Evolutionary conservation across 2,329 filamentous ascomycete genomes (phyloP).

Genomic region (Colletotrichum ledebouriae): DNA sequence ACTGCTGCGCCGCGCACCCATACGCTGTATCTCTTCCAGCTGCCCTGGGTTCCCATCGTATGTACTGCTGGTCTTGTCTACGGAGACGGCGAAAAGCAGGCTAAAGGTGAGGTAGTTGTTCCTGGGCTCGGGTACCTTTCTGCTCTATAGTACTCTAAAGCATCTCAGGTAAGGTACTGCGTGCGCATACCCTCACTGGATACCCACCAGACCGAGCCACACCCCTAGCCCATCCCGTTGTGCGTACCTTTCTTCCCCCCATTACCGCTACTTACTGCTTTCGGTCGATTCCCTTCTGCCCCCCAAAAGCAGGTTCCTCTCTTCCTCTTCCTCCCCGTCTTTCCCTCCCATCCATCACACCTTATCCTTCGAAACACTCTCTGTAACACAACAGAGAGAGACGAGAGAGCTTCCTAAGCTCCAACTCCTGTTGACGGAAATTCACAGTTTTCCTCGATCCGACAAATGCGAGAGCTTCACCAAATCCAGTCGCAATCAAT

Average conservation of each 20-base stretch:
- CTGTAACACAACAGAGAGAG: conserved; percentile 48
- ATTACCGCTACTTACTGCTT: conserved; percentile 43
- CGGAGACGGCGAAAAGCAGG: conserved; percentile 12
- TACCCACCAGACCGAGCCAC: conserved; percentile 42
- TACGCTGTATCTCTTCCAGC: conserved; percentile 1
- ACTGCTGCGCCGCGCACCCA: background rate
- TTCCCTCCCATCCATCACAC: conserved; percentile 42
- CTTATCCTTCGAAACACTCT: conserved; percentile 44
- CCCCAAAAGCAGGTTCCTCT: conserved; percentile 42
- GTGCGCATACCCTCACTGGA: conserved; percentile 11
- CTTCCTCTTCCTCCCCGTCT: conserved; percentile 46
- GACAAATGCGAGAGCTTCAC: conserved; percentile 38
- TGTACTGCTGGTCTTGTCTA: conserved; percentile 28
- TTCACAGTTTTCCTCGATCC: conserved; percentile 27
- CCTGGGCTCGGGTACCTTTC: conserved; percentile 18
- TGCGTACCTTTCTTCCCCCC: conserved; percentile 18
- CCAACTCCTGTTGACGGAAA: conserved; percentile 30
- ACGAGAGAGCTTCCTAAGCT: conserved; percentile 42
- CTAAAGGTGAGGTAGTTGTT: conserved; percentile 26
- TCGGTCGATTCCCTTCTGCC: conserved; percentile 42
- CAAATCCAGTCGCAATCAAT: conserved; percentile 49
- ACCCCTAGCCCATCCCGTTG: conserved; percentile 33
- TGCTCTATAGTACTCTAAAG: conserved; percentile 5
- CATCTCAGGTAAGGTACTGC: conserved; percentile 30
- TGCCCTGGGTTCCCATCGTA: conserved; percentile 28